Evolutionary conservation across 2,329 filamentous ascomycete species (phyloP).

Genomic region (Fusarium bactridioides): DNA sequence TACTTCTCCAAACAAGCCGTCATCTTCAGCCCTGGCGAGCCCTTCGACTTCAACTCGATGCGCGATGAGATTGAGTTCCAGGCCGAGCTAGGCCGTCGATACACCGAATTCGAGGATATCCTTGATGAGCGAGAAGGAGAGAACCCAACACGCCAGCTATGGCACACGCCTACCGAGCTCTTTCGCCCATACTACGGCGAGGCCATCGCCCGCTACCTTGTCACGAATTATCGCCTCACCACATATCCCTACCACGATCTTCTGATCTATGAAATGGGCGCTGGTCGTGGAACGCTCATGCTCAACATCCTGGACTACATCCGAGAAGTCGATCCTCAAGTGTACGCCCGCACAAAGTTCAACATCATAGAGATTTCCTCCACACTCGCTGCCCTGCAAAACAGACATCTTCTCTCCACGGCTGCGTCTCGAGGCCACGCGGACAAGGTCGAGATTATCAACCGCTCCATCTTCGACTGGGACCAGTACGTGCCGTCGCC

Average conservation of each 20-base stretch:
- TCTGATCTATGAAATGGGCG: conserved; percentile 98
- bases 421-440: conserved; percentile 77
- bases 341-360: conserved; percentile 93
- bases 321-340: conserved; percentile 84
- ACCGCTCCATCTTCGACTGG: conserved; percentile 96
- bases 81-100: conserved; percentile 76
- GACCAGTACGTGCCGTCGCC: conserved; percentile 84
- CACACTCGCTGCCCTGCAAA: conserved; percentile 80
- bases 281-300: conserved; percentile 97
- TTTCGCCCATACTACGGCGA: conserved; percentile 98
- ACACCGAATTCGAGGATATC: conserved; percentile 87
- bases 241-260: conserved; percentile 96
- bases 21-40: conserved; percentile 91
- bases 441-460: conserved; percentile 92
- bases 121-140: conserved; percentile 75
- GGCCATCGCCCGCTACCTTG: conserved; percentile 93
- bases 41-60: conserved; percentile 86
- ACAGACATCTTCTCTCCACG: conserved; percentile 70
- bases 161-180: conserved; percentile 98
- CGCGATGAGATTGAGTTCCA: conserved; percentile 89
- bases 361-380: conserved; percentile 95
- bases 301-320: conserved; percentile 98
- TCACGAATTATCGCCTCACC: conserved; percentile 94
- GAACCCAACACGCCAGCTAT: conserved; percentile 84
- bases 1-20: conserved; percentile 97